phyloP scores from a whole-genome alignment of 345 rosid species.

The Salix brachista region DNA sequence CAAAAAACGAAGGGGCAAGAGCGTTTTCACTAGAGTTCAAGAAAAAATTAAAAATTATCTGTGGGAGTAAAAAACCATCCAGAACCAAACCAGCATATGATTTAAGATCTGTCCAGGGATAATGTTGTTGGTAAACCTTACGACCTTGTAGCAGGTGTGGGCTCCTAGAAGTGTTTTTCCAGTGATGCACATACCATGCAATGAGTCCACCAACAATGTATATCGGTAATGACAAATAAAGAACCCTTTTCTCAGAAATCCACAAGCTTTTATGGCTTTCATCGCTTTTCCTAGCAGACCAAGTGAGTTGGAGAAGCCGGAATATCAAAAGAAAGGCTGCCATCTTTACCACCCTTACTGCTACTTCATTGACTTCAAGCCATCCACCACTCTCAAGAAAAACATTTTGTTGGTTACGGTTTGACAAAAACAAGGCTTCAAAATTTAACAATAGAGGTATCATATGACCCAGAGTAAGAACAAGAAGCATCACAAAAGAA shows the following conservation, averaged over 20 bases:
- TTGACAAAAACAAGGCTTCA: slow-evolving; percentile 55
- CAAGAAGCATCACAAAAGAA: slow-evolving; percentile 56
- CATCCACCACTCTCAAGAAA: slow-evolving; percentile 68
- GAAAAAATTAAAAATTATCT: slow-evolving; percentile 65
- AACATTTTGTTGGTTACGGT: slow-evolving; percentile 43
- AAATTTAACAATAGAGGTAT: slow-evolving; percentile 74
- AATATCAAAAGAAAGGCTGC: slow-evolving; percentile 80
- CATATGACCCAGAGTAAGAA: slow-evolving; percentile 73
- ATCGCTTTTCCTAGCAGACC: slow-evolving; percentile 52
- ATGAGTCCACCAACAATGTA: slow-evolving; percentile 60
- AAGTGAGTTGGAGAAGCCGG: slow-evolving; percentile 68
- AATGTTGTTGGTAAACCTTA: slow-evolving; percentile 32
- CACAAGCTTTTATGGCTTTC: slow-evolving; percentile 40
- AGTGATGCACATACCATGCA: slow-evolving; percentile 52
- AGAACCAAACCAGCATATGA: slow-evolving; percentile 77
- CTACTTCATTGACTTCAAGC: slow-evolving; percentile 82
- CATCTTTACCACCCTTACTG: slow-evolving; percentile 74
- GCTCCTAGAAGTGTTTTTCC: slow-evolving; percentile 28
- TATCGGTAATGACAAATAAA: slow-evolving; percentile 50
- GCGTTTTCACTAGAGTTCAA: slow-evolving; percentile 41
- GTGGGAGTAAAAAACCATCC: slow-evolving; percentile 79
- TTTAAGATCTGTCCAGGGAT: slow-evolving; percentile 56
- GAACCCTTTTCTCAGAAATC: slow-evolving; percentile 64
- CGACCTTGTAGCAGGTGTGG: slow-evolving; percentile 20
- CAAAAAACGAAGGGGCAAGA: slow-evolving; percentile 53